Conservation (phyloP, 768 basidiomycete species). For the Mycena rebaudengoi region DNA sequence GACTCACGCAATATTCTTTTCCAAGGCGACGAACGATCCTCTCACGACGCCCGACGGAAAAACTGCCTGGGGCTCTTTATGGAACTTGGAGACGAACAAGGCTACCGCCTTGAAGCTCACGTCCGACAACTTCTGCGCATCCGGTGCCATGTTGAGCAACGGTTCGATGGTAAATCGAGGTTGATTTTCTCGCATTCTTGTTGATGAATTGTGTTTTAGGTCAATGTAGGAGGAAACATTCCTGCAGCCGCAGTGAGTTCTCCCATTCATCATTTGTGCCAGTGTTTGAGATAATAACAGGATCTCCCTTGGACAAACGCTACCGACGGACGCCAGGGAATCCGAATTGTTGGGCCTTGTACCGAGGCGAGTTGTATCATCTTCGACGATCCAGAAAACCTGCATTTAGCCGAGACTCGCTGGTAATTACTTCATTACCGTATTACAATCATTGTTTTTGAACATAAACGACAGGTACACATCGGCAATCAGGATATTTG, state of each 20-base stretch:
- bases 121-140: slow-evolving; percentile 70
- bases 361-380: slow-evolving; percentile 35
- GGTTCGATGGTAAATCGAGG: slow-evolving; percentile 59
- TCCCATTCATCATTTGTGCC: no score
- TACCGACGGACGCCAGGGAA: slow-evolving; percentile 35
- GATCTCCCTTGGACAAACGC: slow-evolving; percentile 39
- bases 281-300: no score
- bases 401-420: slow-evolving; percentile 61
- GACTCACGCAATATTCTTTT: slow-evolving; percentile 48
- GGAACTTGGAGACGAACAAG: slow-evolving; percentile 55
- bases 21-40: slow-evolving; percentile 65
- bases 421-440: slow-evolving; percentile 44
- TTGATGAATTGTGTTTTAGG: slow-evolving; percentile 10
- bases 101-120: slow-evolving; percentile 61
- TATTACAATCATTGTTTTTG: neutral
- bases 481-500: slow-evolving; percentile 57
- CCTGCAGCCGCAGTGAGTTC: slow-evolving; percentile 49
- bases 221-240: slow-evolving; percentile 61
- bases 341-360: slow-evolving; percentile 36
- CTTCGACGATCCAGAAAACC: slow-evolving; percentile 51
- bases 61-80: slow-evolving; percentile 60
- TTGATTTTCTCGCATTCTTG: no score
- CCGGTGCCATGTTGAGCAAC: slow-evolving; percentile 58
- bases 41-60: slow-evolving; percentile 50
- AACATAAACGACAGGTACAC: slow-evolving; percentile 39